Evolutionary conservation across 768 basidiomycete species (phyloP), one percentile per base, ranked within the genome.

Genomic region (Kwoniella dejecticola): DNA sequence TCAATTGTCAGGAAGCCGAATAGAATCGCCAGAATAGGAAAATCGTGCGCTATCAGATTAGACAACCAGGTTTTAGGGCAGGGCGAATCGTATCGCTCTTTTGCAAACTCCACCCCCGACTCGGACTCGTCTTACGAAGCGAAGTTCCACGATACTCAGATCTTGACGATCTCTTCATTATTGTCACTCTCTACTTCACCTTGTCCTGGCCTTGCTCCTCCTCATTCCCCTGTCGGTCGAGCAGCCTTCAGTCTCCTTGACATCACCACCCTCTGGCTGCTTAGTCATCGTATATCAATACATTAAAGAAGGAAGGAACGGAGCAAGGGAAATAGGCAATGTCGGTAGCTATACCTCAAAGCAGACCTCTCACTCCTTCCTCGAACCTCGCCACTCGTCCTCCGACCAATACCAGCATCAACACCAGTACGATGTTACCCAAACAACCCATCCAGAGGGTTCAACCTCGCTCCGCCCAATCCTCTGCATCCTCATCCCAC

Each of bases 281-380:
- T 38, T 31, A 30, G 15, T 3, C 48, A 21, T n/a, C n/a, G n/a
- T 36, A 31, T 31, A 50, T 13, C 36, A 40, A 12, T 31, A 53
- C 17, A 19, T 23, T 36, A 36, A 7, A 36, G 33, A 36, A 36
- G 15, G 33, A 36, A 36, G 15, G 33, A 36, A 36, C 15, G 33
- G 33, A 0, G 36, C 3, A 53, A 24, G 19, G 29, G 26, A 21
- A 19, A 23, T 33, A 30, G 52, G 57, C 30, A n/a, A 62, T 62
- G 60, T 62, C 60, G 13, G 52, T 64, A n/a, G 57, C 57, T 29
- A 60, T 64, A 15, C 57, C 58, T 7, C 23, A 36, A 26, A 52
- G 45, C 4, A 38, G 40, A 36, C 60, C 60, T n/a, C 48, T n/a
- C 31, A 33, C 42, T 23, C 23, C 41, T 31, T 33, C 56, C 23